phyloP scores from a whole-genome alignment of 495 filamentous ascomycete genomes.

The Talaromyces ruber region DNA sequence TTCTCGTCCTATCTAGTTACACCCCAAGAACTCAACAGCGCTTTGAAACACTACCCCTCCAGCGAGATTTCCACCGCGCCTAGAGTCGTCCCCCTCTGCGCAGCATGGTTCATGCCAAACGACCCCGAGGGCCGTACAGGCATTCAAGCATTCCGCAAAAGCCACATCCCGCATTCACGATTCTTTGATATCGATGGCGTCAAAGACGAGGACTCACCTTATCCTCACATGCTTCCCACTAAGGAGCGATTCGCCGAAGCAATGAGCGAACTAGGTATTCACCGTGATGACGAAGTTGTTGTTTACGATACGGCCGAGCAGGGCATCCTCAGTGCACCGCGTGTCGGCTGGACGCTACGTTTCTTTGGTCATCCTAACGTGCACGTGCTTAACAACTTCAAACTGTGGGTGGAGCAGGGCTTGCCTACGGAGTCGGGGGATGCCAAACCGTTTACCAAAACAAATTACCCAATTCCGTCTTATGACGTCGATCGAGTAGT shows the following conservation, averaged over 20 bases:
- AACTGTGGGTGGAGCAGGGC: conserved; percentile 75
- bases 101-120: conserved; percentile 94
- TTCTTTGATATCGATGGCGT: conserved; percentile 95
- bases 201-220: conserved; percentile 78
- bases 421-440: conserved; percentile 74
- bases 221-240: conserved; percentile 93
- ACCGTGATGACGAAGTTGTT: conserved; percentile 76
- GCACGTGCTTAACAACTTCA: conserved; percentile 91
- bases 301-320: conserved; percentile 86
- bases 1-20: conserved; percentile 80
- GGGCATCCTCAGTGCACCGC: conserved; percentile 88
- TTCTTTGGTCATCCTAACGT: conserved; percentile 88
- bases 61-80: conserved; percentile 68
- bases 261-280: conserved; percentile 82
- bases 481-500: conserved; percentile 49
- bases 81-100: conserved; percentile 78
- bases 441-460: conserved; percentile 45
- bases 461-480: conserved; percentile 47
- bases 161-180: conserved; percentile 76
- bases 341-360: conserved; percentile 86
- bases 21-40: conserved; percentile 69
- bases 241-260: conserved; percentile 71
- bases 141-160: conserved; percentile 61
- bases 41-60: conserved; percentile 66
- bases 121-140: conserved; percentile 69